Evolutionary conservation across 306 rosid species (phyloP).

Genomic region (Casuarina glauca): DNA sequence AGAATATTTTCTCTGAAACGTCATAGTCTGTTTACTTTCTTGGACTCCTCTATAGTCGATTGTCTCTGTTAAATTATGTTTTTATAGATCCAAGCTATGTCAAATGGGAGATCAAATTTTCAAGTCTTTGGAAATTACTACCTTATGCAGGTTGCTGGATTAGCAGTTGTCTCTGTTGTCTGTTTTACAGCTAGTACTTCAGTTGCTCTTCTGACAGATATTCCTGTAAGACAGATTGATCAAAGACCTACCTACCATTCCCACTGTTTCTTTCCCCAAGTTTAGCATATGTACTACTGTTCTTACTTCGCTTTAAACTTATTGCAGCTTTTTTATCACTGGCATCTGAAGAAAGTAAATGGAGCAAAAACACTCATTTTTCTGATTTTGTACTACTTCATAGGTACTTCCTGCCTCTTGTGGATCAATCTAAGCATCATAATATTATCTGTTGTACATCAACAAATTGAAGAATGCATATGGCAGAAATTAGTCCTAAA

Average conservation of each 20-base stretch:
- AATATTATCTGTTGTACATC: not conserved
- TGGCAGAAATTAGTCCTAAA: not conserved
- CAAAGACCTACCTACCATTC: not conserved
- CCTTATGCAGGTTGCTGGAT: conserved; percentile 56
- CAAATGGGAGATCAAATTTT: not conserved
- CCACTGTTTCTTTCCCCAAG: not conserved
- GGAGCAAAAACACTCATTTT: conserved; percentile 43
- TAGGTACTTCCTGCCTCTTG: conserved; percentile 44
- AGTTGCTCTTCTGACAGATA: conserved; percentile 58
- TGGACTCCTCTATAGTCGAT: not conserved
- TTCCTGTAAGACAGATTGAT: conserved; percentile 54
- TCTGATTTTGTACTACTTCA: conserved; percentile 52
- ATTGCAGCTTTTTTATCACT: conserved; percentile 61
- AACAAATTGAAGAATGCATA: not conserved
- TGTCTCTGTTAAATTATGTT: not conserved
- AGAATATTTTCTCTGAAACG: not conserved
- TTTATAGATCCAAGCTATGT: not conserved
- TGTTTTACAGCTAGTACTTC: conserved; percentile 61
- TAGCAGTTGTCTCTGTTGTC: conserved; percentile 55
- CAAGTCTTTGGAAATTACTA: conserved; percentile 7
- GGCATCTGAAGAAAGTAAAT: conserved; percentile 47
- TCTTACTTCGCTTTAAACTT: conserved; percentile 23
- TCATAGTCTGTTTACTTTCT: not conserved
- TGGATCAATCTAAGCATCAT: not conserved
- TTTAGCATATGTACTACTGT: conserved; percentile 12